phyloP scores from a whole-genome alignment of 1,284 basidiomycete genomes.

The Exobasidium cylindrosporum region DNA sequence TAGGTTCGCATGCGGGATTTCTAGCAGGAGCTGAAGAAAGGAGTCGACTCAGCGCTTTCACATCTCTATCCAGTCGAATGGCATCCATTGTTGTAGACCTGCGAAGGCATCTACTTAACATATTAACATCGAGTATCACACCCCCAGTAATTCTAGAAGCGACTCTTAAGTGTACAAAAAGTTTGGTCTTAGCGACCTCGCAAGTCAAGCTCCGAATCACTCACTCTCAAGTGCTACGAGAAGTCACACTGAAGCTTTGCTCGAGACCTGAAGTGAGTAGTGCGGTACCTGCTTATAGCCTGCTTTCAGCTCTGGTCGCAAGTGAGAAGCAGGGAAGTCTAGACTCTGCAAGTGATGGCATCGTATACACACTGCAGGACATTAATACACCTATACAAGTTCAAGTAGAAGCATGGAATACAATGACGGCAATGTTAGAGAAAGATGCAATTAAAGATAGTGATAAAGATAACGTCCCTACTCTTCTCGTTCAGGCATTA shows the following conservation, averaged over 20 bases:
- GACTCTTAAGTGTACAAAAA: neutral
- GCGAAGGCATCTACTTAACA: neutral
- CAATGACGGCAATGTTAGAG: neutral
- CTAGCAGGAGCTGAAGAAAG: conserved; percentile 1
- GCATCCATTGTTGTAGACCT: conserved; percentile 1
- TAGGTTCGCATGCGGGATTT: neutral
- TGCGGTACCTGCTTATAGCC: conserved; percentile 1
- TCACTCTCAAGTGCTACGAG: neutral
- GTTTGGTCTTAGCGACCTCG: neutral
- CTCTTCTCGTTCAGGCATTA: neutral
- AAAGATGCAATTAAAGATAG: neutral
- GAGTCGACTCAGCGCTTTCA: neutral
- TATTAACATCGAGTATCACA: neutral
- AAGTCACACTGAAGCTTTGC: neutral
- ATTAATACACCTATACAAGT: neutral
- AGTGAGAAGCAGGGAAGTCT: neutral
- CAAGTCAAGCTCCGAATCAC: conserved; percentile 5
- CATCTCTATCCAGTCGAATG: conserved; percentile 5
- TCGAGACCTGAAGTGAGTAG: neutral
- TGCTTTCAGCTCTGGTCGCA: conserved; percentile 2
- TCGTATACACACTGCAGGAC: neutral
- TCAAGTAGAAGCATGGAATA: neutral
- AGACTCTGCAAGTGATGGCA: conserved; percentile 1
- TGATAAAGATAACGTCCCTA: neutral
- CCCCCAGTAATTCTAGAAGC: neutral